These are phyloP conservation scores for Sphaerobolus stellatus DNA, from an alignment of 1,284 basidiomycete species.

Conservation along the genomic window DNA sequence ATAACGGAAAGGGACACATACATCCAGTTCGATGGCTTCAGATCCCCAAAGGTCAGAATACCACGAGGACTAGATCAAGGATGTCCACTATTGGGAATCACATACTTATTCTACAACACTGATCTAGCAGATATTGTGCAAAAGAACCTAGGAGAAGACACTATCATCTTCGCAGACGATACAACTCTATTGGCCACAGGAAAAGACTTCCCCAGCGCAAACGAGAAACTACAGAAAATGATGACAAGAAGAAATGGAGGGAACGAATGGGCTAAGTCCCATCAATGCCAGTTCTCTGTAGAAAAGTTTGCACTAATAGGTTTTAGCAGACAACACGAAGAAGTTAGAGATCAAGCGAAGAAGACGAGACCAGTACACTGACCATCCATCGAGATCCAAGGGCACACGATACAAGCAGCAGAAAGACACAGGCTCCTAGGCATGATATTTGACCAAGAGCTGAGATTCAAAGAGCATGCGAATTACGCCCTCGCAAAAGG, in stretches of 20 bases:
- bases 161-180: background rate
- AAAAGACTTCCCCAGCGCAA: background rate
- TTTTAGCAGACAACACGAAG: background rate
- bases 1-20: background rate
- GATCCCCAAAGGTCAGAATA: background rate
- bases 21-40: slow-evolving; percentile 3
- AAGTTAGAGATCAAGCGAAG: background rate
- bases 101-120: slow-evolving; percentile 11
- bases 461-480: background rate
- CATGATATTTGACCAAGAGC: background rate
- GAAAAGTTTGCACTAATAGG: background rate
- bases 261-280: background rate
- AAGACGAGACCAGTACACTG: background rate
- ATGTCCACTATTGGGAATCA: slow-evolving; percentile 9
- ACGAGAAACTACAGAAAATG: background rate
- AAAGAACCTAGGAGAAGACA: background rate
- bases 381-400: background rate
- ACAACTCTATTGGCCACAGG: background rate
- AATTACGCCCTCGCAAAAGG: background rate
- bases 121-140: slow-evolving; percentile 1
- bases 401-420: background rate
- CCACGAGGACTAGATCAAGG: slow-evolving; percentile 9
- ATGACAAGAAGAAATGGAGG: background rate
- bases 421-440: background rate
- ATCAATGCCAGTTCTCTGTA: background rate